Percentiles rank a stretch among this genome's conserved stretches.
Conservation (phyloP, 139 green algal species). For the Chloropicon primus region DNA sequence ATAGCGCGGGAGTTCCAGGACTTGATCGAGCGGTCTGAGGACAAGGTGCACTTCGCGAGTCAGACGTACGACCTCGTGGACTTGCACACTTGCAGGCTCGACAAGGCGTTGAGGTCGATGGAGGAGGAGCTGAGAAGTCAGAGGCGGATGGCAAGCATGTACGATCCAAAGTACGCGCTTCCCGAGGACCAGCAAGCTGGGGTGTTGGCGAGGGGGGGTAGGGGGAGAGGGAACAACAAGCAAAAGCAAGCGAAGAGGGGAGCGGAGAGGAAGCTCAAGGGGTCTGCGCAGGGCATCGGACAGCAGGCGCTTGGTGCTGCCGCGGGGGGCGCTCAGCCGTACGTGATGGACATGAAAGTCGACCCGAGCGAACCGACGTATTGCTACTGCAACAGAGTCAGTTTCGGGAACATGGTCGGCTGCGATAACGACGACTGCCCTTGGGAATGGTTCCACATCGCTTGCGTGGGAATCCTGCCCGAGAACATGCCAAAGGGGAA, state of each 20-base stretch:
- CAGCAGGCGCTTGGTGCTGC: neutral
- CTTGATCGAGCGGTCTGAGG: constrained; percentile 8
- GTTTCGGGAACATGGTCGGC: constrained; percentile 62
- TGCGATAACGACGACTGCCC: constrained; percentile 78
- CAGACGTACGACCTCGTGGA: constrained; percentile 30
- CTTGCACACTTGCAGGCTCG: constrained; percentile 47
- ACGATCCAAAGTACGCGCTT: neutral
- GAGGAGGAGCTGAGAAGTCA: constrained; percentile 23
- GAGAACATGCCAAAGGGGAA: constrained; percentile 4
- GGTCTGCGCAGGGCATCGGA: no score
- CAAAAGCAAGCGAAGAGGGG: neutral
- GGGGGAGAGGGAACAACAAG: constrained; percentile 13
- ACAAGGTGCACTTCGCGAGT: constrained; percentile 25
- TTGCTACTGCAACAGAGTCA: constrained; percentile 65
- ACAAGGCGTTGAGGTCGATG: constrained; percentile 47
- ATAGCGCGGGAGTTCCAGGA: neutral
- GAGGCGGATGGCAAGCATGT: neutral
- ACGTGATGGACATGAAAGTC: neutral
- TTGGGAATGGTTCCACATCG: constrained; percentile 86
- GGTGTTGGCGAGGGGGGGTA: neutral
- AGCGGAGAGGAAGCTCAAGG: neutral
- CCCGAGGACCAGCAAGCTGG: constrained; percentile 20
- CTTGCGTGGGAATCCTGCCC: constrained; percentile 47
- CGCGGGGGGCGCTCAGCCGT: neutral
- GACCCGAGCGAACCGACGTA: constrained; percentile 42